Percentiles rank a stretch among this genome's conserved stretches.
Evolutionary conservation across 1,139 yeast genomes (phyloP).

Genomic region (Geotrichum cucujoidarum): DNA sequence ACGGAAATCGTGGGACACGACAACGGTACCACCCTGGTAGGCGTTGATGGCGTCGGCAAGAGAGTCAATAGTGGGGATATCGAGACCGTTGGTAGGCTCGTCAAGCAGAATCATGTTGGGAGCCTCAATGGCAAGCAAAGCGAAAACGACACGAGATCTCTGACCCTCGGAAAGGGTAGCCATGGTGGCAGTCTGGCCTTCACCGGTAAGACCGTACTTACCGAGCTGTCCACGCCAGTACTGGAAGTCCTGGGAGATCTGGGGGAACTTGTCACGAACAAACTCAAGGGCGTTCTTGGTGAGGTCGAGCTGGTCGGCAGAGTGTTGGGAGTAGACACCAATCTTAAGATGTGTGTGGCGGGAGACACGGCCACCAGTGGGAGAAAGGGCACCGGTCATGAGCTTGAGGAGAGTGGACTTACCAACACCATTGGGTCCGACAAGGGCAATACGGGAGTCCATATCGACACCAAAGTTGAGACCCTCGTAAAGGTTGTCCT

Average conservation of each 20-base stretch:
- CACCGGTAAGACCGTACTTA: conserved; percentile 97
- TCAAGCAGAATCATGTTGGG: conserved; percentile 93
- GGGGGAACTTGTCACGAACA: conserved; percentile 87
- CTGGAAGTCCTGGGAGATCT: conserved; percentile 93
- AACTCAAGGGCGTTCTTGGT: conserved; percentile 93
- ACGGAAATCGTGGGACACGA: conserved; percentile 98
- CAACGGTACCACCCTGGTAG: conserved; percentile 97
- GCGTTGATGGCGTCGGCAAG: conserved; percentile 92
- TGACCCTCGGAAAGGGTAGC: conserved; percentile 98
- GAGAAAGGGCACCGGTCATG: conserved; percentile 89
- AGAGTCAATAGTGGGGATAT: conserved; percentile 96
- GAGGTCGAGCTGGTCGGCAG: conserved; percentile 95
- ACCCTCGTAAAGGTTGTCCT: conserved; percentile 83
- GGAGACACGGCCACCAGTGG: conserved; percentile 92
- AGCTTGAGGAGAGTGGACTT: conserved; percentile 91
- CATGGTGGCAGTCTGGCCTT: conserved; percentile 97
- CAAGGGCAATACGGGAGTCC: conserved; percentile 97
- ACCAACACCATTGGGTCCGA: conserved; percentile 99
- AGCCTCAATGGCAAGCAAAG: conserved; percentile 86
- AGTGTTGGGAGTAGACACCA: conserved; percentile 98
- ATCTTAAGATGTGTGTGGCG: conserved; percentile 96
- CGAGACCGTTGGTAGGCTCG: conserved; percentile 99
- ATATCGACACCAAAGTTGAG: conserved; percentile 97
- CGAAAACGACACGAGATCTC: conserved; percentile 97
- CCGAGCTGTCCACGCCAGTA: conserved; percentile 99